Conservation (phyloP, 2,329 filamentous ascomycete species). For the Orbilia javanica region DNA sequence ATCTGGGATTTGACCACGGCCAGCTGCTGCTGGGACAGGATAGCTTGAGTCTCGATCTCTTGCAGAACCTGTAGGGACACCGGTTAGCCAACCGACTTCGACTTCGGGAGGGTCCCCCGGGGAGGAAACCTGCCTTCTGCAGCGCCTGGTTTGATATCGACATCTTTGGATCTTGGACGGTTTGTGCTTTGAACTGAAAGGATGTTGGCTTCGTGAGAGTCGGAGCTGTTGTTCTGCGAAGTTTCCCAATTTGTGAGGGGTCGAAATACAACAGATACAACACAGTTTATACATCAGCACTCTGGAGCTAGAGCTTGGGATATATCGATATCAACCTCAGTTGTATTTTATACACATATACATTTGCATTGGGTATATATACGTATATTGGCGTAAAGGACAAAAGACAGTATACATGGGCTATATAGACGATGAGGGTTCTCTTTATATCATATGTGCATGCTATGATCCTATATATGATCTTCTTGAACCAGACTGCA, state of each 20-base stretch:
- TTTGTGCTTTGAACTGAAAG: slow-evolving; percentile 18
- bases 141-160: slow-evolving; percentile 93
- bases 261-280: slow-evolving; percentile 41
- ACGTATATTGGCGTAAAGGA: too few species aligned
- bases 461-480: too few species aligned
- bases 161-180: slow-evolving; percentile 76
- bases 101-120: not conserved
- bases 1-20: slow-evolving; percentile 86
- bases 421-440: too few species aligned
- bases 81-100: slow-evolving; percentile 19
- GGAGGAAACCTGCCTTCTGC: slow-evolving; percentile 79
- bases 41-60: slow-evolving; percentile 92
- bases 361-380: too few species aligned
- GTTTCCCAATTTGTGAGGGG: slow-evolving; percentile 23
- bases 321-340: too few species aligned
- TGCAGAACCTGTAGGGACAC: slow-evolving; percentile 69
- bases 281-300: too few species aligned
- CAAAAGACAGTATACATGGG: too few species aligned
- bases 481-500: too few species aligned
- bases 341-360: too few species aligned
- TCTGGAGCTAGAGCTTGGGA: too few species aligned
- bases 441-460: too few species aligned
- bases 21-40: slow-evolving; percentile 92
- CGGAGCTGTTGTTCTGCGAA: slow-evolving; percentile 1
- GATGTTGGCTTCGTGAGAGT: slow-evolving; percentile 24